Conservation (phyloP, 768 basidiomycete genomes). For the Termitomyces sp. region DNA sequence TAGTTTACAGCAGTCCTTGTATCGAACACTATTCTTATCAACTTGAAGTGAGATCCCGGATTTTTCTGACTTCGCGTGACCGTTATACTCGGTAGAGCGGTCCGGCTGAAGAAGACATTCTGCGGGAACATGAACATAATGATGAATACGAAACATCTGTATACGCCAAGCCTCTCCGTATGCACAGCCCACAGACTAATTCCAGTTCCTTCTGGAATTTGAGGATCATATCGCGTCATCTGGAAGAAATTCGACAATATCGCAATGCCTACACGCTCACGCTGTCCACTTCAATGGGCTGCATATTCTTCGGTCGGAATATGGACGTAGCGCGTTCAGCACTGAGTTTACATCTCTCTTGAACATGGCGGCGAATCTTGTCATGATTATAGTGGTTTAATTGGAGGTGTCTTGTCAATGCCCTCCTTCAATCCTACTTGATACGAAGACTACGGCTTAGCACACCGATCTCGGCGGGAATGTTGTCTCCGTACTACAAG, state of each 20-base stretch:
- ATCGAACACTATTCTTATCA: background rate
- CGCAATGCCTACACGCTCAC: constrained; percentile 43
- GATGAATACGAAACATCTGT: no score
- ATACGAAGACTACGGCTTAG: constrained; percentile 29
- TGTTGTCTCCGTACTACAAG: constrained; percentile 47
- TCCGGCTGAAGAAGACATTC: background rate
- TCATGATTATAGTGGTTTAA: constrained; percentile 25
- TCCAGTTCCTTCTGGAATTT: background rate
- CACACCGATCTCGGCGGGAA: constrained; percentile 41
- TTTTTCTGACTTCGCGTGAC: background rate
- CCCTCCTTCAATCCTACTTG: constrained; percentile 41
- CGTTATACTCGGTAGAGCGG: background rate
- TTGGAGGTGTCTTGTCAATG: constrained; percentile 43
- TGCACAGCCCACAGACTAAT: background rate
- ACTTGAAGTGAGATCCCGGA: background rate
- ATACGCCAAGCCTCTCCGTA: background rate
- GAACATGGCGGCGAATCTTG: background rate
- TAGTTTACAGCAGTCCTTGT: background rate
- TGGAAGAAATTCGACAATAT: constrained; percentile 16
- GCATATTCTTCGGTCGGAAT: constrained; percentile 47
- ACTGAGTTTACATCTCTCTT: background rate
- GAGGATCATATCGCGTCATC: background rate
- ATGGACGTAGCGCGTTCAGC: constrained; percentile 18
- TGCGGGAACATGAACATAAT: no score
- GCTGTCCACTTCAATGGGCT: constrained; percentile 39